Evolutionary conservation across 805 yeast genomes (phyloP).

Genomic region (Starmerella gropengiesseri): DNA sequence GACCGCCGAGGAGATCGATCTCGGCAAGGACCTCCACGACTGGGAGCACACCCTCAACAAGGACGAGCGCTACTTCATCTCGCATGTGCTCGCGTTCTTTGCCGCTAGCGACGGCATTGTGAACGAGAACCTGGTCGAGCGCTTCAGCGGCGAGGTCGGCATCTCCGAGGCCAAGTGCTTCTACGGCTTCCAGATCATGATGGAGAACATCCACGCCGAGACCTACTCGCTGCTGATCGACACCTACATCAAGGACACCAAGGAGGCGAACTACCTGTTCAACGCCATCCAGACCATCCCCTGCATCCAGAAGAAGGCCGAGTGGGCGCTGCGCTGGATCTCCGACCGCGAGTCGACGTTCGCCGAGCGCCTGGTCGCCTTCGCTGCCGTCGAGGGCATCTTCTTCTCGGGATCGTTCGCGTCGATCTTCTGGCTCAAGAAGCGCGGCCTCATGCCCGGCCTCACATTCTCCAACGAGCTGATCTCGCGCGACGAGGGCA

Average conservation of each 20-base stretch:
- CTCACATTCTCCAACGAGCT: slow-evolving; percentile 94
- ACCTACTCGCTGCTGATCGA: slow-evolving; percentile 92
- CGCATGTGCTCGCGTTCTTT: slow-evolving; percentile 90
- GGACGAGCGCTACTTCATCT: slow-evolving; percentile 84
- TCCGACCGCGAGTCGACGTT: slow-evolving; percentile 75
- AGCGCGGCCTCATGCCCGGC: slow-evolving; percentile 99
- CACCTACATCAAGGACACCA: slow-evolving; percentile 90
- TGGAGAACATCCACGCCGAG: slow-evolving; percentile 98
- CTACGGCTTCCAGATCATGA: slow-evolving; percentile 99
- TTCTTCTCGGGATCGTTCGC: slow-evolving; percentile 98
- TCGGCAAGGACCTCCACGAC: slow-evolving; percentile 80
- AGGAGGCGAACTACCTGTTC: slow-evolving; percentile 80
- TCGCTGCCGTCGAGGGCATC: slow-evolving; percentile 98
- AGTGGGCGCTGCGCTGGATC: slow-evolving; percentile 98
- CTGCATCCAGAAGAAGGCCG: slow-evolving; percentile 92
- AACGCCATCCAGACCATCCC: slow-evolving; percentile 96
- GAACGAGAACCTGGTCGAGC: slow-evolving; percentile 93
- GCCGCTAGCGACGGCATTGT: slow-evolving; percentile 99
- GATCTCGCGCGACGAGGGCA: slow-evolving; percentile 96
- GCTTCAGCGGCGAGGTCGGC: slow-evolving; percentile 95
- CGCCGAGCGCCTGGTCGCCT: slow-evolving; percentile 93
- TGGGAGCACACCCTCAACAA: slow-evolving; percentile 86
- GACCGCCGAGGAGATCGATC: slow-evolving; percentile 98
- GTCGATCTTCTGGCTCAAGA: slow-evolving; percentile 96
- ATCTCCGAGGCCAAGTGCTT: slow-evolving; percentile 96